Evolutionary conservation across 2,329 filamentous ascomycete genomes (phyloP).

Genomic region (Mycosphaerella arachidis): DNA sequence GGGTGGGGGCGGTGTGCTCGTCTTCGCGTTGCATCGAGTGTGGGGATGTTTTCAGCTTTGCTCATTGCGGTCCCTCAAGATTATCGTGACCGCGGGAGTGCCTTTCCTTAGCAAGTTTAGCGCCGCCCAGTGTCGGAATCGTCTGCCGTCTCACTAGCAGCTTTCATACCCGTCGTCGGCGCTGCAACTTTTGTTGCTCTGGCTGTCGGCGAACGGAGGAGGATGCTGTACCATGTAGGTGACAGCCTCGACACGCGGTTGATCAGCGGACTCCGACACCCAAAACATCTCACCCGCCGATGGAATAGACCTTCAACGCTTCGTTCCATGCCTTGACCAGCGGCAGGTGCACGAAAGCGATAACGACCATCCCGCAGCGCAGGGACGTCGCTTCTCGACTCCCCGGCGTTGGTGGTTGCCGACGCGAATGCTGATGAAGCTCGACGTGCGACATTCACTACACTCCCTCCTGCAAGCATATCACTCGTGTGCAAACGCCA

Average conservation of each 20-base stretch:
- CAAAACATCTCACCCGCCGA: neutral
- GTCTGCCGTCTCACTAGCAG: neutral
- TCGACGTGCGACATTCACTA: neutral
- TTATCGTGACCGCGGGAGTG: neutral
- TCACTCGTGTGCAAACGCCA: too few species aligned
- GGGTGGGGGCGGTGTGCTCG: neutral
- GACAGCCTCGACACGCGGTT: neutral
- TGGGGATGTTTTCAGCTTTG: neutral
- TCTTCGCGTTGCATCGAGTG: neutral
- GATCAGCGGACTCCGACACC: neutral
- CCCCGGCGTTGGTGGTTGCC: too few species aligned
- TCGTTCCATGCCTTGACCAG: slow-evolving; percentile 1
- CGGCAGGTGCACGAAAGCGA: slow-evolving; percentile 1
- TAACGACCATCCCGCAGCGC: neutral
- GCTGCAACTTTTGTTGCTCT: neutral
- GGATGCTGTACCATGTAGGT: neutral
- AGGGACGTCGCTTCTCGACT: too few species aligned
- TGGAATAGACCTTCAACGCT: neutral
- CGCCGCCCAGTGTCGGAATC: neutral
- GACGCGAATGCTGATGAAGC: neutral
- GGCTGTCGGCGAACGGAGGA: neutral
- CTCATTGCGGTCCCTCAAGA: neutral
- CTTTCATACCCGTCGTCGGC: neutral
- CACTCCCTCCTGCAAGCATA: too few species aligned
- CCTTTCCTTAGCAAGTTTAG: neutral